Evolutionary conservation across 2,329 filamentous ascomycete species (phyloP), one percentile per base, ranked within the genome.

Genomic region (Chaetomium globosum): DNA sequence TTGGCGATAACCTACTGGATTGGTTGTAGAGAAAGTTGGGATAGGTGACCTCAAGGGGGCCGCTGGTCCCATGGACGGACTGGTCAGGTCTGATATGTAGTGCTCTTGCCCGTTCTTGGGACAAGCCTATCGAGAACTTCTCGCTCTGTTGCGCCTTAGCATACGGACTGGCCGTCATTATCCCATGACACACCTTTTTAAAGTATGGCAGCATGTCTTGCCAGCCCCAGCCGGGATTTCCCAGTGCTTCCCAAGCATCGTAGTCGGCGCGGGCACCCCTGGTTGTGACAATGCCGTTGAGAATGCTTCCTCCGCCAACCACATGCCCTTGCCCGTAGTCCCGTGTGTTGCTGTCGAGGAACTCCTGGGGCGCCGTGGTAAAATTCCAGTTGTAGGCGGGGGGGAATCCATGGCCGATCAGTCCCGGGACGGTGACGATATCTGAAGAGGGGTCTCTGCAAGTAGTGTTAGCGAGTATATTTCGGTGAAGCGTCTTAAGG

Each of bases 11-110:
- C 74, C 57, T 73, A 80, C 79, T 68, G n/a, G 76, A 77, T 63
- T 79, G 75, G 53, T 77, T 74, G 60, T 80, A 80, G 57, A 77
- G 70, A 54, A 76, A 80, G 3, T 72, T 71, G 2, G 78, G 77
- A 65, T 77, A 80, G 4, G 73, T 73, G 52, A 80, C 75, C 61
- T 78, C 70, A 12, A 81, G 71, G 21, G 75, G 76, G 0, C 79
- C 79, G 33, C 69, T 56, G 0, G 68, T 69, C 13, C 78, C 78
- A 53, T 80, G 77, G 19, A 71, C 62, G 3, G 67, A 69, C 59
- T 64, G 59, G 23, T 74, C 66, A 0, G 76, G 74, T 2, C 72
- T 57, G 31, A 77, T 71, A 57, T 71, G 71, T 13, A 74, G 65
- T 9, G 67, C 66, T 10, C 64, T 66, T 16, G 71, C 65, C 30